A percentile compares a stretch with the other conserved stretches of the same genome.
These are phyloP conservation scores for Aspergillus viridinutans DNA, from an alignment of 2,329 filamentous ascomycete genomes.

Conservation along the genomic window DNA sequence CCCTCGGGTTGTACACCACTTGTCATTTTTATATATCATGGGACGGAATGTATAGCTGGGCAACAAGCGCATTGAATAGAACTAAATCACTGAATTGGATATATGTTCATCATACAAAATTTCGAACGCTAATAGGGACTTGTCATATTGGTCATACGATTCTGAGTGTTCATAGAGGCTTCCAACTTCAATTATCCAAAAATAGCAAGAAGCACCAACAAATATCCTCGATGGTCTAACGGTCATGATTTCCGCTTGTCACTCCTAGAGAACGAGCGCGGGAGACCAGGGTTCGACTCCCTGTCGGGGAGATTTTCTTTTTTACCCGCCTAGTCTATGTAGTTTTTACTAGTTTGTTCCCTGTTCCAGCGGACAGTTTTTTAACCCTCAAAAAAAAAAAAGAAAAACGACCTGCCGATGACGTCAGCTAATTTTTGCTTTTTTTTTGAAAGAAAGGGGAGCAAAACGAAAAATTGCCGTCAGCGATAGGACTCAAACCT, in stretches of 20 bases:
- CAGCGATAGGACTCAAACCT: background rate
- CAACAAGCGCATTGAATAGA: background rate
- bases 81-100: background rate
- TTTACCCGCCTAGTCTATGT: background rate
- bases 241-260: background rate
- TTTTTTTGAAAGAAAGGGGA: no score
- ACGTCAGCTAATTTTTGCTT: no score
- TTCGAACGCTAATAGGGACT: background rate
- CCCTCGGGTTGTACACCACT: background rate
- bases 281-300: background rate
- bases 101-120: background rate
- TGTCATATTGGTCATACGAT: background rate
- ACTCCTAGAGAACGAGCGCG: background rate
- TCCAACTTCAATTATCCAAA: background rate
- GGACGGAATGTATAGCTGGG: background rate
- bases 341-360: background rate
- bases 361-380: no score
- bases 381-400: no score
- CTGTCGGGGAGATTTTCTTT: background rate
- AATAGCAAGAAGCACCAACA: accelerated
- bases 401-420: accelerated
- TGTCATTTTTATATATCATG: background rate
- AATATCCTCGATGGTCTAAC: background rate
- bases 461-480: background rate
- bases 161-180: accelerated